These are phyloP conservation scores for Lecanicillium sp. DNA, from an alignment of 2,329 filamentous ascomycete genomes.

Conservation along the genomic window DNA sequence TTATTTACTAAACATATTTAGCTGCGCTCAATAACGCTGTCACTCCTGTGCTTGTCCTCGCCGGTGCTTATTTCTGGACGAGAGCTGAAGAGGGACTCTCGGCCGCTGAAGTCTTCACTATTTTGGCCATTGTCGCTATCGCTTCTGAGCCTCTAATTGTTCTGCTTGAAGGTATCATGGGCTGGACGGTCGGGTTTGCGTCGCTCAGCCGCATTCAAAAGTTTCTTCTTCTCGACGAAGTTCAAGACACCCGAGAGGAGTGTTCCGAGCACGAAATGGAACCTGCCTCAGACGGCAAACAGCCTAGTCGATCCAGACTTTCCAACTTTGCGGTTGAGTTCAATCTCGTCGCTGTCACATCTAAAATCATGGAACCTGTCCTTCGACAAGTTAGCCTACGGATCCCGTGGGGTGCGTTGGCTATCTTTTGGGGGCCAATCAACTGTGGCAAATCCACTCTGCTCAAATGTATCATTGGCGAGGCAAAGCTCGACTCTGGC, in stretches of 20 bases:
- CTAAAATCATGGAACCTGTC: background rate
- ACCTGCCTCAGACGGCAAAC: background rate
- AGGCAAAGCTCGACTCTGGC: background rate
- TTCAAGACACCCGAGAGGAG: background rate
- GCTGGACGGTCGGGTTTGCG: background rate
- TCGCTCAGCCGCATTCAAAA: background rate
- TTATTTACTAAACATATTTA: background rate
- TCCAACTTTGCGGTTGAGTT: background rate
- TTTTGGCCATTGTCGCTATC: background rate
- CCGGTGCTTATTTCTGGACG: constrained; percentile 1
- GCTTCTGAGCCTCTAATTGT: background rate
- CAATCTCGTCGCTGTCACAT: background rate
- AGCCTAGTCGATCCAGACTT: background rate
- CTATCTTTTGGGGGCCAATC: background rate
- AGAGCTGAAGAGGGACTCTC: background rate
- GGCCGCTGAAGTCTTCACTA: background rate
- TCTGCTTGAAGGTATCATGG: background rate
- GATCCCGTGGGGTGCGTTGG: background rate
- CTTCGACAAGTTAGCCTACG: background rate
- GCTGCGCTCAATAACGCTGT: background rate
- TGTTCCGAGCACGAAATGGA: no score
- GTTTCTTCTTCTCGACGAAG: background rate
- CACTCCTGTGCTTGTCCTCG: background rate
- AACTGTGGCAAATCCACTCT: background rate
- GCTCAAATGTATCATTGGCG: background rate